These are phyloP conservation scores for Bathelium albidoporum DNA, from an alignment of 495 filamentous ascomycete species.

Conservation along the genomic window DNA sequence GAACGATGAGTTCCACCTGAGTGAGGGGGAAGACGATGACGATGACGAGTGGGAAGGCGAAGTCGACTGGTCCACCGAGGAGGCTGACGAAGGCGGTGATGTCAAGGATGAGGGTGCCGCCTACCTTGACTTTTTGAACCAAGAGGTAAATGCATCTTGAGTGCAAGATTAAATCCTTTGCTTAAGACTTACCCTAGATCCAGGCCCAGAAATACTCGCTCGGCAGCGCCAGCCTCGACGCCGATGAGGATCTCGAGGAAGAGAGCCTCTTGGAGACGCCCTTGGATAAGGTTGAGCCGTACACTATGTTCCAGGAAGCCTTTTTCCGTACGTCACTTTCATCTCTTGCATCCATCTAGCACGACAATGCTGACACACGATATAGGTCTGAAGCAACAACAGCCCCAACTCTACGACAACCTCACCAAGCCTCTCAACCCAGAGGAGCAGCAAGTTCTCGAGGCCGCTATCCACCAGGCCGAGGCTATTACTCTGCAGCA, in stretches of 20 bases:
- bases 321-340: slow-evolving; percentile 59
- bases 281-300: slow-evolving; percentile 88
- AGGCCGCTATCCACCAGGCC: slow-evolving; percentile 71
- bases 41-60: slow-evolving; percentile 67
- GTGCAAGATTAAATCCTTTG: neutral
- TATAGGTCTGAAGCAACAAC: slow-evolving; percentile 75
- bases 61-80: slow-evolving; percentile 47
- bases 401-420: slow-evolving; percentile 76
- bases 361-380: neutral
- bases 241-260: slow-evolving; percentile 88
- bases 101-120: slow-evolving; percentile 81
- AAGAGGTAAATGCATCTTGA: slow-evolving; percentile 50
- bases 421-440: slow-evolving; percentile 67
- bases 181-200: slow-evolving; percentile 4
- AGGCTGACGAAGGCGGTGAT: slow-evolving; percentile 50
- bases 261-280: slow-evolving; percentile 86
- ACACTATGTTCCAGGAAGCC: slow-evolving; percentile 70
- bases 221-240: slow-evolving; percentile 65
- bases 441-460: slow-evolving; percentile 73
- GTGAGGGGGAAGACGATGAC: slow-evolving; percentile 55
- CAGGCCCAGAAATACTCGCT: slow-evolving; percentile 71
- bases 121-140: slow-evolving; percentile 90
- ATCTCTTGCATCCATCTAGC: slow-evolving; percentile 13
- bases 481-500: slow-evolving; percentile 43
- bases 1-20: slow-evolving; percentile 70